Percentiles rank a stretch among this genome's conserved stretches.
phyloP scores from a whole-genome alignment of 2,329 filamentous ascomycete species.

The Aspergillus sclerotialis region DNA sequence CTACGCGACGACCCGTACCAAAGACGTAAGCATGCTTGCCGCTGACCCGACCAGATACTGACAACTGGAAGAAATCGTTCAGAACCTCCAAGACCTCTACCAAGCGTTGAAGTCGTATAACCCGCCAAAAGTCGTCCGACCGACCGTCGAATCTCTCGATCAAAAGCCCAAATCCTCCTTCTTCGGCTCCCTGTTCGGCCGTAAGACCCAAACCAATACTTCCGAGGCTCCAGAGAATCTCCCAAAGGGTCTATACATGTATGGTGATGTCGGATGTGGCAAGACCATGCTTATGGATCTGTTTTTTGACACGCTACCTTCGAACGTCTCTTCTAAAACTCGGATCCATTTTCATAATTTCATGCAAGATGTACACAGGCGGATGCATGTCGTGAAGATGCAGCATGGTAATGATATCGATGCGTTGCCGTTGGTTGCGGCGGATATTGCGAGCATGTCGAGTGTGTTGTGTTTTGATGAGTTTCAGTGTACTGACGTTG shows the following conservation, averaged over 20 bases:
- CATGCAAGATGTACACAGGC: constrained; percentile 95
- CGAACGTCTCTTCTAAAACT: constrained; percentile 72
- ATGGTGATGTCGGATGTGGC: constrained; percentile 90
- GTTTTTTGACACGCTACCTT: constrained; percentile 87
- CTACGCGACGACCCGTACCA: constrained; percentile 88
- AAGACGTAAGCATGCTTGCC: constrained; percentile 66
- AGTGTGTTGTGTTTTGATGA: constrained; percentile 96
- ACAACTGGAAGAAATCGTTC: constrained; percentile 63
- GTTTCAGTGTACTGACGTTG: constrained; percentile 97
- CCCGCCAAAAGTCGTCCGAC: constrained; percentile 67
- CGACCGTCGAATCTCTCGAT: constrained; percentile 64
- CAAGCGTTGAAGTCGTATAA: constrained; percentile 69
- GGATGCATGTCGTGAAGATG: constrained; percentile 86
- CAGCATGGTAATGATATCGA: constrained; percentile 83
- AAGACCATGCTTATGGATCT: constrained; percentile 99
- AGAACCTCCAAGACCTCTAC: constrained; percentile 81
- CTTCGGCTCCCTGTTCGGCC: constrained; percentile 42
- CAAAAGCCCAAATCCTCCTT: constrained; percentile 46
- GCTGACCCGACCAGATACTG: too few relatives aligned
- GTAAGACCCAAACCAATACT: constrained; percentile 23
- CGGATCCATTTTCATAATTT: constrained; percentile 99
- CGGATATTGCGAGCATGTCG: constrained; percentile 79
- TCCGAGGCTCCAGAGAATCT: constrained; percentile 59
- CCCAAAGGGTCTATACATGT: constrained; percentile 87
- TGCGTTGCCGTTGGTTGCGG: constrained; percentile 83